Evolutionary conservation across 1,284 basidiomycete species (phyloP).

Genomic region (Cryptococcus sp.): DNA sequence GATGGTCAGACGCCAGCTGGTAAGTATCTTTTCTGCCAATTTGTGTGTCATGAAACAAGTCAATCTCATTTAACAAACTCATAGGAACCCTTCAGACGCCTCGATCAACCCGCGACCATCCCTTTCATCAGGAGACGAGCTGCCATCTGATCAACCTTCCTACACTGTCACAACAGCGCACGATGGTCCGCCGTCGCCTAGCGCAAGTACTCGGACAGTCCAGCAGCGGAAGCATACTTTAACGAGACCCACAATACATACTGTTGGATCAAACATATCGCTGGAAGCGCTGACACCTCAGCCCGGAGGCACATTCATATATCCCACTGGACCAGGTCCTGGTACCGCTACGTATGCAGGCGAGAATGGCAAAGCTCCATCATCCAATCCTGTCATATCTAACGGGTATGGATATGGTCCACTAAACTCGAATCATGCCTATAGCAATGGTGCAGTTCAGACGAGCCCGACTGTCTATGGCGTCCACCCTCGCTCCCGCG

Average conservation of each 20-base stretch:
- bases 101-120: conserved; percentile 13
- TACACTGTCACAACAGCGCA: not conserved
- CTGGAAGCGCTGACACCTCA: conserved; percentile 17
- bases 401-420: no score
- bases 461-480: no score
- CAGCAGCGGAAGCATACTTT: conserved; percentile 8
- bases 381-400: no score
- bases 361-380: no score
- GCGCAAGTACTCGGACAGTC: not conserved
- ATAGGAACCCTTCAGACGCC: conserved; percentile 3
- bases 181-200: not conserved
- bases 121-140: conserved; percentile 13
- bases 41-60: no score
- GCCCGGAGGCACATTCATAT: conserved; percentile 7
- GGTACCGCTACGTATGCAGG: no score
- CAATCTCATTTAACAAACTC: no score
- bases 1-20: conserved; percentile 39
- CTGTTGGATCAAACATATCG: conserved; percentile 20
- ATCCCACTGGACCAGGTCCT: conserved; percentile 7
- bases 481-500: no score
- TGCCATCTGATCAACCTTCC: conserved; percentile 2
- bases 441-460: no score
- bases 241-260: conserved; percentile 13
- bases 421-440: no score
- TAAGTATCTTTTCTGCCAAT: conserved; percentile 11